Conservation (phyloP, 75 land plant species). For the Chamaecyparis obtusa region DNA sequence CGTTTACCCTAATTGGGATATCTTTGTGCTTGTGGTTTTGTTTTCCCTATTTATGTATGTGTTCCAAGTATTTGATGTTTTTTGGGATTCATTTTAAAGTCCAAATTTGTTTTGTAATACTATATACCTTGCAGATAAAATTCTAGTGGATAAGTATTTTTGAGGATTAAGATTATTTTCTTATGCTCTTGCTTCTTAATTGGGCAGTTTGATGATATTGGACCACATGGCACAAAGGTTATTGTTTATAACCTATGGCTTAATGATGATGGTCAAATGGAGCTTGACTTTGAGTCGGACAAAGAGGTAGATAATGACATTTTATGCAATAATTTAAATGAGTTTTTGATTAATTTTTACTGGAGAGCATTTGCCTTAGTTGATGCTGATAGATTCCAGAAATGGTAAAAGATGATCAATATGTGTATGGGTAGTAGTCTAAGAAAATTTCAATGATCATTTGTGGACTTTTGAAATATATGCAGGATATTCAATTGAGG, state of each 20-base stretch:
- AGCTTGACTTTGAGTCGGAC: conserved; percentile 91
- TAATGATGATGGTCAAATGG: conserved; percentile 70
- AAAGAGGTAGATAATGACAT: conserved; percentile 39
- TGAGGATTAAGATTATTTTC: not conserved
- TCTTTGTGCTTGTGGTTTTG: not conserved
- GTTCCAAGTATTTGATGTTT: not conserved
- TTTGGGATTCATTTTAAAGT: not conserved
- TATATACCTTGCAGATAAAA: not conserved
- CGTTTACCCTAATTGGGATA: not conserved
- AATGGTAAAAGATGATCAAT: not conserved
- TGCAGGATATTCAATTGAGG: conserved; percentile 71
- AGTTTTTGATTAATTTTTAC: not conserved
- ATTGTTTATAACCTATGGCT: conserved; percentile 84
- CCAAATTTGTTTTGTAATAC: not conserved
- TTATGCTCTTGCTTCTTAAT: conserved; percentile 9
- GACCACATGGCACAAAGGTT: conserved; percentile 85
- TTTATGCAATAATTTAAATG: not conserved
- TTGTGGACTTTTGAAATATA: not conserved
- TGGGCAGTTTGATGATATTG: conserved; percentile 79
- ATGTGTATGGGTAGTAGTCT: not conserved
- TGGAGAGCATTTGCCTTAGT: not conserved
- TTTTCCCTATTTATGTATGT: not conserved
- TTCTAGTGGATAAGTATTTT: not conserved
- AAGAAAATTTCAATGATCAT: not conserved
- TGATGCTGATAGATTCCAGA: too few species aligned